These are phyloP conservation scores for Prunus padus DNA, from an alignment of 306 rosid species.

Conservation along the genomic window DNA sequence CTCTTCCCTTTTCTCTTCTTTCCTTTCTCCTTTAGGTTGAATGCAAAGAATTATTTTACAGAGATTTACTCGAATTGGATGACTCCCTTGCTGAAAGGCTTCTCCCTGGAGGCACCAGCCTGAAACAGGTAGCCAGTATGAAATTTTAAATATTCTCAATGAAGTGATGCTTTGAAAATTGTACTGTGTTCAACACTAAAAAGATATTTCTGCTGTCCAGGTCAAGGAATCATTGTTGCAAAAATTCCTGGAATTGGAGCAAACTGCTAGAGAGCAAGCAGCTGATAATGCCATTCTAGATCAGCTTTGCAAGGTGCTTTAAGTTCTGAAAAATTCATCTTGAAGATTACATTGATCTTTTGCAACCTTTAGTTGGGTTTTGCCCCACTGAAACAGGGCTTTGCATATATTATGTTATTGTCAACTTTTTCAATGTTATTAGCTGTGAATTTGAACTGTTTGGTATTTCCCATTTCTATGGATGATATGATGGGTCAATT, in stretches of 20 bases:
- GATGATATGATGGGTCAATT: too few species aligned
- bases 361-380: not conserved
- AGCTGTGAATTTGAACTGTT: too few species aligned
- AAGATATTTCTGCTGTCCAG: conserved; percentile 38
- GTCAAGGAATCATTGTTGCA: conserved; percentile 70
- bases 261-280: conserved; percentile 90
- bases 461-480: too few species aligned
- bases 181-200: conserved; percentile 1
- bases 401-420: conserved; percentile 13
- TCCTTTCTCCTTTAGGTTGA: conserved; percentile 57
- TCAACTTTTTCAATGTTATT: not conserved
- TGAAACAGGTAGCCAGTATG: conserved; percentile 56
- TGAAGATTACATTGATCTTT: not conserved
- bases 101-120: conserved; percentile 75
- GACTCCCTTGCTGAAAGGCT: conserved; percentile 85
- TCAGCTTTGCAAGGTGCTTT: conserved; percentile 69
- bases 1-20: not conserved
- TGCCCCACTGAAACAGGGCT: not conserved
- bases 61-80: conserved; percentile 81
- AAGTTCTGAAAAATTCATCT: conserved; percentile 14
- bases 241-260: conserved; percentile 73
- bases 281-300: conserved; percentile 86
- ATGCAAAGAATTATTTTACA: conserved; percentile 92
- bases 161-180: not conserved
- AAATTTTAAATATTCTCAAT: conserved; percentile 1